Conservation (phyloP, 208 protist genomes). For the Acanthamoeba culbertsoni region DNA sequence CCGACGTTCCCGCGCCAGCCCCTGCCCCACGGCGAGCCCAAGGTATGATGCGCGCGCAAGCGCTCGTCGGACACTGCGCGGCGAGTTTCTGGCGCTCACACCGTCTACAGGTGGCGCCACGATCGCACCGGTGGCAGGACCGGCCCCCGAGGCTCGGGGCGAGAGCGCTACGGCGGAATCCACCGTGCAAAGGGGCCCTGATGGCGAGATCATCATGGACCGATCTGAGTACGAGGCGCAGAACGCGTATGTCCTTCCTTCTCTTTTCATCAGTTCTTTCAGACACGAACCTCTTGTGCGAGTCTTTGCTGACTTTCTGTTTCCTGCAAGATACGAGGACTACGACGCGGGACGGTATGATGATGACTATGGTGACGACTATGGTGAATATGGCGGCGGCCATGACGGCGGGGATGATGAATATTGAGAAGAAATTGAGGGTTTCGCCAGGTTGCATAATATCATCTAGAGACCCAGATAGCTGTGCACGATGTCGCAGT, state of each 20-base stretch:
- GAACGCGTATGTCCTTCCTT: neutral
- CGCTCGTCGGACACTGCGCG: neutral
- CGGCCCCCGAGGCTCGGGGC: too few relatives aligned
- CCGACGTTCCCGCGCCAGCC: neutral
- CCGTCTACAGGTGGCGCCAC: neutral
- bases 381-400: neutral
- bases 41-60: neutral
- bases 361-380: slow-evolving; percentile 26
- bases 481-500: neutral
- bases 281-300: neutral
- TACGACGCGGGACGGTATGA: neutral
- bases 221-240: neutral
- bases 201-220: slow-evolving; percentile 17
- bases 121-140: neutral
- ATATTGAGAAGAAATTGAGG: too few relatives aligned
- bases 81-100: neutral
- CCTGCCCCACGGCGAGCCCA: neutral
- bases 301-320: too few relatives aligned
- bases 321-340: neutral
- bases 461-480: neutral
- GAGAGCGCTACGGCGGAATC: neutral
- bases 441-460: neutral
- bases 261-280: neutral
- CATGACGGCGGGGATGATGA: neutral
- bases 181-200: neutral